Evolutionary conservation across 176 grass and related monocot species (phyloP), one percentile per base, ranked within the genome.

Genomic region (Elaeis guineensis): DNA sequence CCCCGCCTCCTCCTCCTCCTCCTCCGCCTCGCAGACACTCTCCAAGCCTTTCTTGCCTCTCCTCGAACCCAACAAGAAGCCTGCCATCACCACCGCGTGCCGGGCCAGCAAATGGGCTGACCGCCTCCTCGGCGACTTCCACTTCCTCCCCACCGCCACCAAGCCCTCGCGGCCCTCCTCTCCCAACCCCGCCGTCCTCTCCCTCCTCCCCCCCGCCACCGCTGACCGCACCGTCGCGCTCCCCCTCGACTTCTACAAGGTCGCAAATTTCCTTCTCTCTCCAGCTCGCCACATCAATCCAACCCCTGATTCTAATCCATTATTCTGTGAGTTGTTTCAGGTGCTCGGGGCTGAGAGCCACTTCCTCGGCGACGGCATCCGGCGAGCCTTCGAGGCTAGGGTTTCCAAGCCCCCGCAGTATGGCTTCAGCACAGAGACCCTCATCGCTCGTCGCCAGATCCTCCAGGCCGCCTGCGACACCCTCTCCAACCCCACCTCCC

Each of bases 161-260:
- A 28, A 80, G 2, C 74, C 65, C 16, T 57, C 63, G 9, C 51
- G 51, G 20, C 58, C 62, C n/a, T 51, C 26, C 57, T 55, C 74
- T 3, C 4, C 62, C 29, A 53, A 60, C 5, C 49, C 73, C 7
- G 50, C 81, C 20, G 63, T 85, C 68, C 71, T 90, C 64, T 72
- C 91, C 49, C 72, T 87, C 20, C 69, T 96, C 3, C 24, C 69
- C 16, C 56, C 35, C n/a, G 74, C 67, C 51, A 28, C 80, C 25
- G 62, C 77, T 57, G 83, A 87, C 25, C 86, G 72, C 57, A 67
- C 75, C 12, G 6, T 96, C 1, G 77, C 83, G 52, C 72, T 96
- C 53, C 86, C 76, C 2, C 79, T 96, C 70, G 80, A 96, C 54
- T 85, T 96, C 69, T 96, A 90, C 78, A 86, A 85, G 91, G 91